These are phyloP conservation scores for Hevea brasiliensis DNA, from an alignment of 345 rosid species.

Conservation along the genomic window DNA sequence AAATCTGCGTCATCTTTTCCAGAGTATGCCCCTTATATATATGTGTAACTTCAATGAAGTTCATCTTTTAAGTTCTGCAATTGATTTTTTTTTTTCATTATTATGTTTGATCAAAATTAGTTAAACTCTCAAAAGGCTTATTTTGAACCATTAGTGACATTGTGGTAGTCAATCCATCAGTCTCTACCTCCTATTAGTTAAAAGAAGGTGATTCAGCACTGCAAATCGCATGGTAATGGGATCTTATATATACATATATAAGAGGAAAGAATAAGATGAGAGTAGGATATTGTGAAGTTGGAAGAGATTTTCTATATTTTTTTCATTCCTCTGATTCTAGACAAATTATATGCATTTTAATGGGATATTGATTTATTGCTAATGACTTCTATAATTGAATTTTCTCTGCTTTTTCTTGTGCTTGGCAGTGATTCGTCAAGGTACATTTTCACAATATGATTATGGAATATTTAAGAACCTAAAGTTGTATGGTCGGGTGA, in stretches of 20 bases:
- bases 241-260: no score
- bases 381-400: not conserved
- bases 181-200: not conserved
- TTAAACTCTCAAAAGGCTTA: no score
- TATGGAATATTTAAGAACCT: constrained; percentile 70
- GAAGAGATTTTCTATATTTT: no score
- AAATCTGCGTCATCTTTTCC: constrained; percentile 88
- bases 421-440: constrained; percentile 83
- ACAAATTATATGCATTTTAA: not conserved
- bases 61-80: constrained; percentile 4
- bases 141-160: not conserved
- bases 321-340: no score
- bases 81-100: not conserved
- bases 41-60: not conserved
- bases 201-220: not conserved
- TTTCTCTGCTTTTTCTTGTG: not conserved
- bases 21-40: constrained; percentile 48
- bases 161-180: not conserved
- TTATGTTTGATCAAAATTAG: not conserved
- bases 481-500: constrained; percentile 47
- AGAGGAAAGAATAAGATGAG: no score
- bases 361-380: not conserved
- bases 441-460: constrained; percentile 70
- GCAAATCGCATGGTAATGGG: not conserved
- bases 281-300: no score